A percentile compares a stretch with the other conserved stretches of the same genome.
Conservation (phyloP, 2,329 filamentous ascomycete species). For the Fusarium napiforme region DNA sequence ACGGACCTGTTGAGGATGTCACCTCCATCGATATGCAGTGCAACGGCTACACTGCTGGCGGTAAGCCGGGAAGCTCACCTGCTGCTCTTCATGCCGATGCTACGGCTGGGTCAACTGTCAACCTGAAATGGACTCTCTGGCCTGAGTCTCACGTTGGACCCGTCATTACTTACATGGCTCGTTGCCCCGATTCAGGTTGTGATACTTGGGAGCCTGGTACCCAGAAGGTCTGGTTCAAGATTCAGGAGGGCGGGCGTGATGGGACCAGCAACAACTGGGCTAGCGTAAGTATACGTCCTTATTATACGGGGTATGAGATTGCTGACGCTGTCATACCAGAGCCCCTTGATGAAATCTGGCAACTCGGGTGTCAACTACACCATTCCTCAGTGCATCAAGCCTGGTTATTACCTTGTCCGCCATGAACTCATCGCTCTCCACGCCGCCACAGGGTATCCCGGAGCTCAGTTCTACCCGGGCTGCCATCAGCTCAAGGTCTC, state of each 20-base stretch:
- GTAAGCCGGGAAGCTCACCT: slow-evolving; percentile 59
- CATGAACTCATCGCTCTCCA: slow-evolving; percentile 69
- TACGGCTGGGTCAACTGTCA: slow-evolving; percentile 64
- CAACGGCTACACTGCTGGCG: slow-evolving; percentile 62
- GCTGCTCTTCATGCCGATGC: slow-evolving; percentile 65
- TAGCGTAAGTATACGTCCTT: slow-evolving; percentile 43
- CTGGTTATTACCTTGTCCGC: slow-evolving; percentile 67
- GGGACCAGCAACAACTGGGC: slow-evolving; percentile 64
- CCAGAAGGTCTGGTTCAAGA: slow-evolving; percentile 66
- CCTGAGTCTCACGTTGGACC: slow-evolving; percentile 64
- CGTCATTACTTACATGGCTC: slow-evolving; percentile 69
- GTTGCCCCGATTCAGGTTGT: slow-evolving; percentile 64
- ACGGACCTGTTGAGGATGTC: slow-evolving; percentile 67
- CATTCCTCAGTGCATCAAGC: slow-evolving; percentile 63
- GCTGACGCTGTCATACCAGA: slow-evolving; percentile 38
- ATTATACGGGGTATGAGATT: not conserved
- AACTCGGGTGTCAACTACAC: slow-evolving; percentile 60
- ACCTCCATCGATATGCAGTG: slow-evolving; percentile 66
- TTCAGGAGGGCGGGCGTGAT: slow-evolving; percentile 60
- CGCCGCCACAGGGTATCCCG: slow-evolving; percentile 59
- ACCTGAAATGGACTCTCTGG: slow-evolving; percentile 65
- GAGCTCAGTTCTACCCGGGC: slow-evolving; percentile 67
- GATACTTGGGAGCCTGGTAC: slow-evolving; percentile 60
- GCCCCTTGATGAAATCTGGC: slow-evolving; percentile 57
- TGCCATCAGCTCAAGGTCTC: slow-evolving; percentile 68